Evolutionary conservation across 805 yeast genomes (phyloP), one percentile per base, ranked within the genome.

Genomic region (Hanseniaspora pseudoguilliermondii): DNA sequence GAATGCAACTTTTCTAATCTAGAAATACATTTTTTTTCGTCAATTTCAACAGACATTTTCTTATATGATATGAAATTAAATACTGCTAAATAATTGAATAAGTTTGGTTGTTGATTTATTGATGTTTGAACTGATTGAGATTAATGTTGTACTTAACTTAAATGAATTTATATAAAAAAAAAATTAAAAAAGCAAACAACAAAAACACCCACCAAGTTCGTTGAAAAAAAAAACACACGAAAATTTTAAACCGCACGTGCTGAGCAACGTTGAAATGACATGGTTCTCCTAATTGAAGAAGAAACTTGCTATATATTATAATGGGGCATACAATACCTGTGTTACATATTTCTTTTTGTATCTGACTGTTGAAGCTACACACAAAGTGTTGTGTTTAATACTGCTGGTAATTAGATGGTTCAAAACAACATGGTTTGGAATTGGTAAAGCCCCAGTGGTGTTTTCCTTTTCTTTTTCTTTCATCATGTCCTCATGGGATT

Each of bases 371-470:
- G 89, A 81, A 2, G 96, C 96, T 48, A 90, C 97, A 8, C 97
- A 95, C 57, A 90, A 74, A 0, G 95, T 91, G 67, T 88, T 89
- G 65, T 90, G 96, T 65, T 90, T 88, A 64, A 90, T 90, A 60
- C 93, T 83, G 11, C 96, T 88, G 8, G 97, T 90, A n/a, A 96
- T 96, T 69, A 90, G 73, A 69, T 90, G 97, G 66, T 90, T 90
- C 63, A 90, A 73, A 25, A 90, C 95, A 57, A 90, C 97, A 66
- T 90, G 97, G 66, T 90, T 88, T 15, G 97, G 97, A 57, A 89
- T 88, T 10, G 95, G 93, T 61, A 89, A 72, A 1, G 95, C 95
- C 55, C 95, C 95, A 40, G 86, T 79, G 62, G 84, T 86, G 67
- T 89, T 91, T 64, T 85, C 89, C 62, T 75, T 78, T 62, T 83